Evolutionary conservation across 345 rosid genomes (phyloP).

Genomic region (Zanthoxylum bungeanum): DNA sequence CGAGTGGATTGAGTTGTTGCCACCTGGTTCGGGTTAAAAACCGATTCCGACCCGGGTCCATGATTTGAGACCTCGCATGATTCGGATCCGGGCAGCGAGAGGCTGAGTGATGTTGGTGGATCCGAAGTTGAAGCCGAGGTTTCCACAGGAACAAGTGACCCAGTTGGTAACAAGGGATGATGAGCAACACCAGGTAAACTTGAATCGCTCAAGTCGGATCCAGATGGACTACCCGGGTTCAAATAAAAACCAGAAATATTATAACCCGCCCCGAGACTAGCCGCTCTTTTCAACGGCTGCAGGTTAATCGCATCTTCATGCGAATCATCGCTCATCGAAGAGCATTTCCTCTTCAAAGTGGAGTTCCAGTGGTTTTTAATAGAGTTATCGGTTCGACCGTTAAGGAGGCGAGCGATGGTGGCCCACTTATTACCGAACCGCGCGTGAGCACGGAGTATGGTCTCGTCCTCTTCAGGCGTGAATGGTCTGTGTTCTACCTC

Average conservation of each 20-base stretch:
- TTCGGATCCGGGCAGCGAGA: slow-evolving; percentile 67
- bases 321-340: slow-evolving; percentile 32
- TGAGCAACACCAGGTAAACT: slow-evolving; percentile 38
- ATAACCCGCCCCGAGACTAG: slow-evolving; percentile 50
- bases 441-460: slow-evolving; percentile 63
- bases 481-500: slow-evolving; percentile 79
- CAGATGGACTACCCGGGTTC: slow-evolving; percentile 61
- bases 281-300: slow-evolving; percentile 63
- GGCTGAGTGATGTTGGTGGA: slow-evolving; percentile 58
- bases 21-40: slow-evolving; percentile 7
- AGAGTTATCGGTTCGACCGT: slow-evolving; percentile 80
- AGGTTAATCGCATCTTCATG: slow-evolving; percentile 22
- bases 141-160: slow-evolving; percentile 36
- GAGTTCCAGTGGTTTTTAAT: slow-evolving; percentile 88
- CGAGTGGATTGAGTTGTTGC: slow-evolving; percentile 3
- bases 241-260: slow-evolving; percentile 41
- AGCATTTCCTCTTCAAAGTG: slow-evolving; percentile 67
- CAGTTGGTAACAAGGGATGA: slow-evolving; percentile 36
- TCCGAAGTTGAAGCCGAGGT: slow-evolving; percentile 36
- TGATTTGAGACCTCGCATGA: slow-evolving; percentile 26
- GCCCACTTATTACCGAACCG: slow-evolving; percentile 88
- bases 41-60: slow-evolving; percentile 1
- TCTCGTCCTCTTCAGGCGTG: slow-evolving; percentile 56
- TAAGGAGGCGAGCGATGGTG: slow-evolving; percentile 66
- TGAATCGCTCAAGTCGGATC: slow-evolving; percentile 72